Evolutionary conservation across 2,329 filamentous ascomycete genomes (phyloP).

Genomic region (Trichoderma guizhouense): DNA sequence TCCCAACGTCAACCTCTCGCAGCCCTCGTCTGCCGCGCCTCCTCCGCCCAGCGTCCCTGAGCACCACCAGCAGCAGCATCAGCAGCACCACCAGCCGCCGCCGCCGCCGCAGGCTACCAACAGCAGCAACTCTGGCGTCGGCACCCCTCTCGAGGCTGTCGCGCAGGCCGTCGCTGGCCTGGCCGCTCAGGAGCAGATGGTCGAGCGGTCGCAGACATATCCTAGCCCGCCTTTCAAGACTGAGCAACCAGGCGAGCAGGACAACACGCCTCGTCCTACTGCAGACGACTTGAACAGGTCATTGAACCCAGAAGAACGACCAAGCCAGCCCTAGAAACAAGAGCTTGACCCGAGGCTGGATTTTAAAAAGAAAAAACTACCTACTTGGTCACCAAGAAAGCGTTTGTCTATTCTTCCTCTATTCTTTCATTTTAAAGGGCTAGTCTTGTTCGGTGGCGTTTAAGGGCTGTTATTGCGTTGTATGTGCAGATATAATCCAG

Average conservation of each 20-base stretch:
- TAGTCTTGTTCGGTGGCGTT: slow-evolving; percentile 1
- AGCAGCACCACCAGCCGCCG: slow-evolving; percentile 1
- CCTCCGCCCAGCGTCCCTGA: slow-evolving; percentile 27
- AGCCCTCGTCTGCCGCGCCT: slow-evolving; percentile 26
- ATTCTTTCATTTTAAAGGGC: neutral
- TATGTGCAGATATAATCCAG: neutral
- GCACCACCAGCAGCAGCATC: slow-evolving; percentile 18
- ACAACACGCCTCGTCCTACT: slow-evolving; percentile 30
- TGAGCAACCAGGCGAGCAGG: slow-evolving; percentile 38
- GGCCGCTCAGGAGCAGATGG: slow-evolving; percentile 41
- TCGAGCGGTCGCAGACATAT: slow-evolving; percentile 35
- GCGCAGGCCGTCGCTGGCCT: slow-evolving; percentile 48
- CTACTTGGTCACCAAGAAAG: neutral
- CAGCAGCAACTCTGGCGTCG: slow-evolving; percentile 28
- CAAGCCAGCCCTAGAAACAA: slow-evolving; percentile 22
- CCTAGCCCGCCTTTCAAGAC: slow-evolving; percentile 35
- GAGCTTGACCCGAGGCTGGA: neutral
- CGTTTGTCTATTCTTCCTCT: neutral
- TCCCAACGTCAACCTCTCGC: slow-evolving; percentile 67
- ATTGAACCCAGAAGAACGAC: slow-evolving; percentile 40
- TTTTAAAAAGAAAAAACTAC: neutral
- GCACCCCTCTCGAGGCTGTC: slow-evolving; percentile 46
- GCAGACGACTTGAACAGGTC: slow-evolving; percentile 56
- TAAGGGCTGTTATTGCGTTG: slow-evolving; percentile 1
- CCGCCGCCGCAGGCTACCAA: slow-evolving; percentile 13